Percentiles rank a stretch among this genome's conserved stretches.
These are phyloP conservation scores for Haplosporangium gracile DNA, from an alignment of 192 early-diverging fungal species.

Conservation along the genomic window DNA sequence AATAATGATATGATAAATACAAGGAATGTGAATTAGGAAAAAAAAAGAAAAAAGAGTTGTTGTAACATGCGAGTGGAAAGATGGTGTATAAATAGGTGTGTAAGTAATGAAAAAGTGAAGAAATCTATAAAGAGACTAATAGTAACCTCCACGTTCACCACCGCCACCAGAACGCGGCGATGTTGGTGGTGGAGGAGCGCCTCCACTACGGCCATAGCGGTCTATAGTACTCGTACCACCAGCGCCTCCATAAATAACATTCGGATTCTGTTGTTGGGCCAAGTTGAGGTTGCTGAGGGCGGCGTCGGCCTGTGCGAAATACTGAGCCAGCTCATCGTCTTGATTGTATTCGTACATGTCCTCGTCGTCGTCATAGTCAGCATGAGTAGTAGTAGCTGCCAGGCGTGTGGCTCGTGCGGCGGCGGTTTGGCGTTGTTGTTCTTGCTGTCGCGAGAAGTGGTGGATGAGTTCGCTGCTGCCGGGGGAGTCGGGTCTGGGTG, in stretches of 20 bases:
- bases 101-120: too few species aligned
- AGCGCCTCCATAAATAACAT: constrained; percentile 2
- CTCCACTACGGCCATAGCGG: constrained; percentile 14
- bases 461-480: constrained; percentile 45
- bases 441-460: constrained; percentile 49
- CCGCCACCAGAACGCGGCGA: neutral
- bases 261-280: neutral
- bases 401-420: neutral
- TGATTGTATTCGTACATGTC: constrained; percentile 52
- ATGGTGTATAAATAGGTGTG: neutral
- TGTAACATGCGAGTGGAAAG: neutral
- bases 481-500: constrained; percentile 43
- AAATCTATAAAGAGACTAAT: neutral
- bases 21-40: neutral
- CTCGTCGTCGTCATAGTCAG: constrained; percentile 4
- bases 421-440: constrained; percentile 25
- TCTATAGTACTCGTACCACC: constrained; percentile 6
- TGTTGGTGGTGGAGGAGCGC: neutral
- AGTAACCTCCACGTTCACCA: neutral
- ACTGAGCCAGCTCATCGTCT: constrained; percentile 56
- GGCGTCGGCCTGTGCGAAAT: constrained; percentile 47
- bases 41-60: neutral
- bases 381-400: neutral
- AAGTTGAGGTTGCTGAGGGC: neutral
- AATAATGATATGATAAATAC: neutral